Conservation (phyloP, 106 monocot genomes). For the Alisma plantagoaquatica region DNA sequence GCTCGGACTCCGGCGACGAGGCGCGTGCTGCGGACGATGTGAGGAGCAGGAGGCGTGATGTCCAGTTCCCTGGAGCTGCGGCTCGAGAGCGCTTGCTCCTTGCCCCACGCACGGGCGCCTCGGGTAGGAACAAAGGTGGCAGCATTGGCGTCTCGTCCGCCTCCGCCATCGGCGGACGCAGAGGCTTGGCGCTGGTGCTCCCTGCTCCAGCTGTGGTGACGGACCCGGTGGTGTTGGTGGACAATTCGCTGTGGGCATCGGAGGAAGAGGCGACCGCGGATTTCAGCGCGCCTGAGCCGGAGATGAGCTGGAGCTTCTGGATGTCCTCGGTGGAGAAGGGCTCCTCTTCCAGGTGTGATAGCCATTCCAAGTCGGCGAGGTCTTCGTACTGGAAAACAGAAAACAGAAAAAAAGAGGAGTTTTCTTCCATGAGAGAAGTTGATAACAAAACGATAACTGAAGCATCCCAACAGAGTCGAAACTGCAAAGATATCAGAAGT, state of each 20-base stretch:
- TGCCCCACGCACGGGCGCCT: constrained; percentile 33
- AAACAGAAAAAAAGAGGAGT: background rate
- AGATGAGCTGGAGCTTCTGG: constrained; percentile 35
- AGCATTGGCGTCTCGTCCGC: no score
- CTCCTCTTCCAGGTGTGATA: constrained; percentile 40
- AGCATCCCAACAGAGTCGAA: background rate
- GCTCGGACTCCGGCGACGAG: constrained; percentile 5
- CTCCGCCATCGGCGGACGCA: no score
- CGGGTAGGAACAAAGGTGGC: constrained; percentile 13
- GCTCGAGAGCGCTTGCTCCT: constrained; percentile 61
- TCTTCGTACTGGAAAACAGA: constrained; percentile 25
- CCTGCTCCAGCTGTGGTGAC: background rate
- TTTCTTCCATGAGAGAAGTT: background rate
- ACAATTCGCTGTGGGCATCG: no score
- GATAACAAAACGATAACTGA: background rate
- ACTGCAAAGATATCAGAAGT: background rate
- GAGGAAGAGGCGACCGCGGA: constrained; percentile 25
- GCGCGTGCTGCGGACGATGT: constrained; percentile 17
- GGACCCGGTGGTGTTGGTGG: background rate
- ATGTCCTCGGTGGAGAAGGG: constrained; percentile 40
- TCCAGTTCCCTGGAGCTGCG: constrained; percentile 31
- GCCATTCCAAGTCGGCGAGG: constrained; percentile 45
- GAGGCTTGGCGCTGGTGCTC: background rate
- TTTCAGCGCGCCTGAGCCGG: no score
- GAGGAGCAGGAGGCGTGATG: constrained; percentile 35